phyloP scores from a whole-genome alignment of 768 basidiomycete genomes.

The Artomyces pyxidatus region DNA sequence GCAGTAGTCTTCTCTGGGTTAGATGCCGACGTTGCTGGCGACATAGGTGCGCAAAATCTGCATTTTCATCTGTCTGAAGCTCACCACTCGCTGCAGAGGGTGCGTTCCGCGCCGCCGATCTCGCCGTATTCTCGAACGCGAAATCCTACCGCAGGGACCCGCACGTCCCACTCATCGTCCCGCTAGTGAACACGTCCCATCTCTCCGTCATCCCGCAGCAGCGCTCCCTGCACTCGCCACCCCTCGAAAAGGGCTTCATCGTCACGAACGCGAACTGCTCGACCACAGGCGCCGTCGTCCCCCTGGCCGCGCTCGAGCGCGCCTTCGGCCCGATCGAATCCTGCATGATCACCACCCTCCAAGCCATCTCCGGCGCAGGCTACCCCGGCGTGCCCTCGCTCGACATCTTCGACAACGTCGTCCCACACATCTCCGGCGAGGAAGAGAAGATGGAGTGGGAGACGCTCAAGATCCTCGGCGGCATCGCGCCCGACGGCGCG shows the following conservation, averaged over 20 bases:
- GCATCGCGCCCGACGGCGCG: slow-evolving; percentile 50
- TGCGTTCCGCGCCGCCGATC: slow-evolving; percentile 78
- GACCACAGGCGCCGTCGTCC: slow-evolving; percentile 87
- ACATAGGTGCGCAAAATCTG: slow-evolving; percentile 64
- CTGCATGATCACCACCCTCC: slow-evolving; percentile 90
- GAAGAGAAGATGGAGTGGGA: slow-evolving; percentile 99
- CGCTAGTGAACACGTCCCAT: slow-evolving; percentile 87
- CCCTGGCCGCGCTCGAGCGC: slow-evolving; percentile 80
- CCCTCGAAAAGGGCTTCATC: slow-evolving; percentile 81
- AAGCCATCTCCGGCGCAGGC: slow-evolving; percentile 96
- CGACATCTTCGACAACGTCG: slow-evolving; percentile 93
- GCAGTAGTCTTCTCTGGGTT: slow-evolving; percentile 88
- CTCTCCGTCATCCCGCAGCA: slow-evolving; percentile 81
- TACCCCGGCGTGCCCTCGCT: slow-evolving; percentile 89
- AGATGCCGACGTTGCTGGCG: slow-evolving; percentile 90
- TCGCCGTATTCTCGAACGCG: slow-evolving; percentile 94
- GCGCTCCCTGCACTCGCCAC: slow-evolving; percentile 55
- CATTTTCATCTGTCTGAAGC: not conserved
- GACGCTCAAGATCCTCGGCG: slow-evolving; percentile 92
- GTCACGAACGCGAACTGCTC: slow-evolving; percentile 98
- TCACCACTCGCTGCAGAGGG: slow-evolving; percentile 43
- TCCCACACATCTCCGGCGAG: slow-evolving; percentile 90
- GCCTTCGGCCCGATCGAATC: slow-evolving; percentile 89
- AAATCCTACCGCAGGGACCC: slow-evolving; percentile 96
- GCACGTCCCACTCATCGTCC: slow-evolving; percentile 89